Percentiles rank a stretch among this genome's conserved stretches.
phyloP scores from a whole-genome alignment of 306 rosid species.

The Senna siamea region DNA sequence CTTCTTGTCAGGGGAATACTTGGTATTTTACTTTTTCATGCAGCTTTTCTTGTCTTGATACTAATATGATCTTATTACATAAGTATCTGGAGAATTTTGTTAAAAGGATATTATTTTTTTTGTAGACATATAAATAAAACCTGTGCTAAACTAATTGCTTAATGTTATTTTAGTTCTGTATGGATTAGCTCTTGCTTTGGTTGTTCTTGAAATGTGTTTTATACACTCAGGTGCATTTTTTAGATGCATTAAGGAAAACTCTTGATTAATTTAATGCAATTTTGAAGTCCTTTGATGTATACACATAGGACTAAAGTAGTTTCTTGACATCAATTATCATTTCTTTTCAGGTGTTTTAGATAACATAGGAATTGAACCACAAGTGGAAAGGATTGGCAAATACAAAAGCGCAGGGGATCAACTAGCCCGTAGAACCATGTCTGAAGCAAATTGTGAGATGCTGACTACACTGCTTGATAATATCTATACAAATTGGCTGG shows the following conservation, averaged over 20 bases:
- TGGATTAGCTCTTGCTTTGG: slow-evolving; percentile 4
- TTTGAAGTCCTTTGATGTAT: slow-evolving; percentile 27
- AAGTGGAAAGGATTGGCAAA: slow-evolving; percentile 89
- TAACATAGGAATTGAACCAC: slow-evolving; percentile 87
- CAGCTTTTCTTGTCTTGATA: neutral
- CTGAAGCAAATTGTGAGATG: slow-evolving; percentile 87
- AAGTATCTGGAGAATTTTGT: neutral
- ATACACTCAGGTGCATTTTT: too few species aligned
- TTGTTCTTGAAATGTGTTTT: slow-evolving; percentile 8
- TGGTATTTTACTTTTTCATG: neutral
- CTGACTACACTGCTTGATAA: slow-evolving; percentile 85
- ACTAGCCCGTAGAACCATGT: slow-evolving; percentile 71
- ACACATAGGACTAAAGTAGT: slow-evolving; percentile 31
- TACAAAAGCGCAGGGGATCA: slow-evolving; percentile 96
- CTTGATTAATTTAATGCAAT: neutral
- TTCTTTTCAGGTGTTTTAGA: slow-evolving; percentile 75
- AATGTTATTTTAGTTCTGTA: neutral
- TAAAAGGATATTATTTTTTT: neutral
- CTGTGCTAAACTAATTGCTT: neutral
- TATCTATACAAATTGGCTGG: slow-evolving; percentile 86
- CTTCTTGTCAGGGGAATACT: too few species aligned
- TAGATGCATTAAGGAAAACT: slow-evolving; percentile 13
- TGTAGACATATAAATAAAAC: slow-evolving; percentile 18
- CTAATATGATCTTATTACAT: neutral
- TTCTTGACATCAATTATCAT: slow-evolving; percentile 5